Conservation (phyloP, 1,284 basidiomycete species). For the Ceratorhiza oryzae-sativae region DNA sequence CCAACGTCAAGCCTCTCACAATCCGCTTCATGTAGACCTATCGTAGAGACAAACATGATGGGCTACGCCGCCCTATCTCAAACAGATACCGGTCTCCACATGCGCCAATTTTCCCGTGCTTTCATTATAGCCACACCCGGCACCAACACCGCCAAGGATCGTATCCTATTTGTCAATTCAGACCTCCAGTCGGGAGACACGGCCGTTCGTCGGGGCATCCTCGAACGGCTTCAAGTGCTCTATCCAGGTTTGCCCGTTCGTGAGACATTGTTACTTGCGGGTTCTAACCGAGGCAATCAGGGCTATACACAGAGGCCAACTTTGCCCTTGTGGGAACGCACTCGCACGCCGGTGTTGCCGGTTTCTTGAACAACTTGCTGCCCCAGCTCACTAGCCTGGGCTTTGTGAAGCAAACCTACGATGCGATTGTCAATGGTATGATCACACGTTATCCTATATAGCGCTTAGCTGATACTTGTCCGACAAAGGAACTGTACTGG, state of each 20-base stretch:
- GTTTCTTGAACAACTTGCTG: conserved; percentile 74
- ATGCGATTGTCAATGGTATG: conserved; percentile 49
- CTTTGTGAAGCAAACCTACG: conserved; percentile 59
- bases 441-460: background rate
- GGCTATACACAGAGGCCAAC: conserved; percentile 72
- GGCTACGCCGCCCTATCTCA: conserved; percentile 76
- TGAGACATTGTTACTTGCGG: background rate
- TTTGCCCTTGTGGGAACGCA: conserved; percentile 82
- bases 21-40: conserved; percentile 53
- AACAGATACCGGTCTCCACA: conserved; percentile 78
- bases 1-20: too few species aligned
- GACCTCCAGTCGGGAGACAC: conserved; percentile 72
- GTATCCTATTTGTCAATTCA: conserved; percentile 78
- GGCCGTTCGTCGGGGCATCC: conserved; percentile 74
- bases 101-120: conserved; percentile 69
- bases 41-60: conserved; percentile 70
- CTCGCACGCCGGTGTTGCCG: conserved; percentile 79
- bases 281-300: conserved; percentile 60
- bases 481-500: conserved; percentile 70
- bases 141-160: conserved; percentile 57
- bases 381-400: conserved; percentile 79
- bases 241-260: conserved; percentile 66
- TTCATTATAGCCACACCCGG: conserved; percentile 73
- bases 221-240: conserved; percentile 61
- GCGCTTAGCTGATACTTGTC: conserved; percentile 68